Base-by-base conservation (phyloP, 2,329 filamentous ascomycete species). In the Trichoderma guizhouense region DNA sequence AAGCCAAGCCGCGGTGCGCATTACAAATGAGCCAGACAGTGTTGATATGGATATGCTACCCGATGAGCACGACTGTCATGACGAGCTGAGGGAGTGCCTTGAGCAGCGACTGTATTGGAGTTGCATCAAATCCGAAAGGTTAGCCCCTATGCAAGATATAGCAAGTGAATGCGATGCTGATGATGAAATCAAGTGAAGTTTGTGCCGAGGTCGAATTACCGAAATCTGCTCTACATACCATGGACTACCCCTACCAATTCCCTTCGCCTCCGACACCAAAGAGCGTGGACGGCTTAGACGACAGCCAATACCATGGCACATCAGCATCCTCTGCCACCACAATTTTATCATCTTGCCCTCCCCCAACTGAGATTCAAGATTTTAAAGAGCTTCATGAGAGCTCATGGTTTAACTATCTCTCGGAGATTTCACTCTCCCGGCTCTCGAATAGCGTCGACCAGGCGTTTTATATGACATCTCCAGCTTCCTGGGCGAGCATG, bases 201-300 rank as follows among this genome's bases (percentile, higher is more conserved):
- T 53, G 47, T 6, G 47, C 47, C 11, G 47, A 53, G 21, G 47
- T 53, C 47, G 47, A 53, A 7, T 53, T 53, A 47, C 61, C 61
- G 1, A 63, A 26, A 47, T 63, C 61, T 30, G 15, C 36, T 30
- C 30, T 63, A 9, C 36, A 63, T 7, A 26, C 21, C 9, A 18
- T 63, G 15, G 18, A 63, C 11, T 63, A 43, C 26, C 61, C 61
- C 15, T 63, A 63, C 61, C 61, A 63, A 15, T 63, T 63, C 34
- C 61, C 61, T 63, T 63, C 61, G 5, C 61, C 61, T 21, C 61
- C 61, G 24, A 63, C 61, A 21, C 61, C 61, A n/a, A 63, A 63
- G 36, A 47, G 36, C 61, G 61, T 63, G n/a, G 61, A 47, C 15
- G 61, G 61, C 6, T n/a, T 63, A 21, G 61, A 63, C 4, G 36